Conservation (phyloP, 495 filamentous ascomycete species). For the Apiosordaria backusii region DNA sequence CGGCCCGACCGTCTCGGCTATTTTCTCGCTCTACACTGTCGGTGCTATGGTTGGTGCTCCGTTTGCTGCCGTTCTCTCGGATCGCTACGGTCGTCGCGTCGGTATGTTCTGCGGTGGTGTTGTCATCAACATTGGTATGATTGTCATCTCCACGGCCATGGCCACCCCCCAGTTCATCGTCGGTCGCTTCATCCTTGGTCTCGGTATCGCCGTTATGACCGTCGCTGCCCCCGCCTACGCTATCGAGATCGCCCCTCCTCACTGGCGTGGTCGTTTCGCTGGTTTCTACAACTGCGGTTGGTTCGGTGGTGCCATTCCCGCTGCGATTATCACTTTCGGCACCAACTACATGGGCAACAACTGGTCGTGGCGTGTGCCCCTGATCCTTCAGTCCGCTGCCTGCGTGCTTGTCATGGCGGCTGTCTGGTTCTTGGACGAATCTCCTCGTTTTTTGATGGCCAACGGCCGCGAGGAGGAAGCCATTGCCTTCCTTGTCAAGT, state of each 20-base stretch:
- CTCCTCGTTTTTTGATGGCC: conserved; percentile 59
- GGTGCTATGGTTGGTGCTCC: conserved; percentile 47
- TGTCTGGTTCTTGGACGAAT: conserved; percentile 61
- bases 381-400: conserved; percentile 44
- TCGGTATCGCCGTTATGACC: conserved; percentile 50
- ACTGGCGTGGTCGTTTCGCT: conserved; percentile 48
- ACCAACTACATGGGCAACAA: conserved; percentile 40
- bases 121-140: conserved; percentile 51
- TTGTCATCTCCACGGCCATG: conserved; percentile 38
- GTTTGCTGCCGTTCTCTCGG: conserved; percentile 44
- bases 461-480: conserved; percentile 53
- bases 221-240: conserved; percentile 47
- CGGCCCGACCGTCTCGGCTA: conserved; percentile 37
- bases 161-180: conserved; percentile 44
- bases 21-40: conserved; percentile 49
- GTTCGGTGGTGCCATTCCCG: conserved; percentile 50
- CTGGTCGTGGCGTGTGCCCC: conserved; percentile 45
- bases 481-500: conserved; percentile 52
- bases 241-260: conserved; percentile 47
- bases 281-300: conserved; percentile 54
- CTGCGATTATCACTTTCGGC: conserved; percentile 44
- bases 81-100: conserved; percentile 40
- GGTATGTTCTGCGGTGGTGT: conserved; percentile 49
- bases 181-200: conserved; percentile 50
- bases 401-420: conserved; percentile 47